phyloP scores from a whole-genome alignment of 116 monocot genomes.

The Papilionanthe hybrid region DNA sequence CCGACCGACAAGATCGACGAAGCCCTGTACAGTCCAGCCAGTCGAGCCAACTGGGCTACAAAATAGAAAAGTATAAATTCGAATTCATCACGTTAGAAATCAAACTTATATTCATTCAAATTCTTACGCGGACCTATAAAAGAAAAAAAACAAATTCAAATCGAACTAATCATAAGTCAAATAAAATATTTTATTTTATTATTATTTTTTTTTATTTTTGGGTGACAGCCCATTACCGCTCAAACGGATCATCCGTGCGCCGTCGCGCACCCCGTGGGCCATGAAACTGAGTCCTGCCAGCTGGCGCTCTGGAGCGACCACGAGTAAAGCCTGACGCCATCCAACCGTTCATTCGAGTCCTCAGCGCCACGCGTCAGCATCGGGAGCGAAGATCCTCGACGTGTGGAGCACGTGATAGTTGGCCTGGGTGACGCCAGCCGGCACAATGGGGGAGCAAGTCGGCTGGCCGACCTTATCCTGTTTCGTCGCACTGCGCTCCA shows the following conservation, averaged over 20 bases:
- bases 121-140: too few relatives aligned
- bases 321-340: not conserved
- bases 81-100: too few relatives aligned
- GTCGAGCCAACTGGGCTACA: too few relatives aligned
- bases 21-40: too few relatives aligned
- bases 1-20: too few relatives aligned
- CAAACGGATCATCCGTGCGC: not conserved
- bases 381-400: not conserved
- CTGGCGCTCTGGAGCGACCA: not conserved
- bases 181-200: too few relatives aligned
- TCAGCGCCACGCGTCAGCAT: not conserved
- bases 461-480: constrained; percentile 12
- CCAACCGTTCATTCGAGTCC: not conserved
- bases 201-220: too few relatives aligned
- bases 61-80: too few relatives aligned
- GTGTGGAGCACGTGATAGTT: constrained; percentile 3
- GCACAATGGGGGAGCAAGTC: constrained; percentile 5
- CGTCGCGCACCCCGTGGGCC: not conserved
- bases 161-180: too few relatives aligned
- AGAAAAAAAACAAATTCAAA: too few relatives aligned
- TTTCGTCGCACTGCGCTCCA: constrained; percentile 5
- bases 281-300: not conserved
- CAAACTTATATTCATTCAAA: too few relatives aligned
- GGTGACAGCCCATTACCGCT: not conserved
- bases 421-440: constrained; percentile 6